Conservation (phyloP, 495 filamentous ascomycete species). For the Talaromyces ruber region DNA sequence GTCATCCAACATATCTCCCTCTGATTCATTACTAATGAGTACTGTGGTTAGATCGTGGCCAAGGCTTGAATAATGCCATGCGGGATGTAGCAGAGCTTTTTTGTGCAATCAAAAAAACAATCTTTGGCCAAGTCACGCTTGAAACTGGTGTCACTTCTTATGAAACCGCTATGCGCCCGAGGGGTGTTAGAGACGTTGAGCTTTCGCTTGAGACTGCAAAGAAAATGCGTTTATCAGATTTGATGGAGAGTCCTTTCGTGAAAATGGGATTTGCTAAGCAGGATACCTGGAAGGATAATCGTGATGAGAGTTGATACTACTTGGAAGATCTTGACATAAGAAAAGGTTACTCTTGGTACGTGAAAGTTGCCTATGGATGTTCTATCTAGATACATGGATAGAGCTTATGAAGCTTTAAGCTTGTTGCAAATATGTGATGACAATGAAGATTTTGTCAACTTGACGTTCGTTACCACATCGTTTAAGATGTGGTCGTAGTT, state of each 20-base stretch:
- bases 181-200: not conserved
- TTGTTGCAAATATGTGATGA: not conserved
- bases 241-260: not conserved
- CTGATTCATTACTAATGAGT: not conserved
- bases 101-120: conserved; percentile 13
- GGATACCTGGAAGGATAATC: not conserved
- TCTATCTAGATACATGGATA: not conserved
- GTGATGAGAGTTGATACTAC: not conserved
- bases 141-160: conserved; percentile 36
- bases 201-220: not conserved
- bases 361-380: not conserved
- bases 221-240: not conserved
- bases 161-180: conserved; percentile 33
- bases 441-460: not conserved
- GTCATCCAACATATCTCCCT: conserved; percentile 17
- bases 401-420: not conserved
- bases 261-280: not conserved
- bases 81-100: conserved; percentile 30
- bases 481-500: not conserved
- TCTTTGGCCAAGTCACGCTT: conserved; percentile 9
- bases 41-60: conserved; percentile 32
- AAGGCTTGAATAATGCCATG: conserved; percentile 50
- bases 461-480: not conserved
- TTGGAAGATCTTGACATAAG: not conserved
- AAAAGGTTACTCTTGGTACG: not conserved